A percentile compares a stretch with the other conserved stretches of the same genome.
Conservation (phyloP, 108 stramenopile species). For the Fragilaria crotonensis region DNA sequence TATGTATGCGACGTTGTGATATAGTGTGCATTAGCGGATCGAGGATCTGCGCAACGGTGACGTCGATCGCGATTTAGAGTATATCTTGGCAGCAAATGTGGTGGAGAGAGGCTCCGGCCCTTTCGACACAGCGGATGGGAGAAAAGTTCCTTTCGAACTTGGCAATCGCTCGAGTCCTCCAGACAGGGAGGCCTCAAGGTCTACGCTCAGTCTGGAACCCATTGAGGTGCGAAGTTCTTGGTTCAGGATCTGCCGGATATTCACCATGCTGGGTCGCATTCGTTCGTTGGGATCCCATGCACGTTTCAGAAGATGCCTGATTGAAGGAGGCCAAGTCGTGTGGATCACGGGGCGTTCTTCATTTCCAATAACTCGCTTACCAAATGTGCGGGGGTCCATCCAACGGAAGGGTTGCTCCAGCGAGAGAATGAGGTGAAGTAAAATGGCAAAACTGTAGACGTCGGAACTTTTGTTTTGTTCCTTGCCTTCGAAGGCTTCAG, state of each 20-base stretch:
- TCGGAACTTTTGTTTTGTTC: slow-evolving; percentile 52
- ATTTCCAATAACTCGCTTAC: slow-evolving; percentile 23
- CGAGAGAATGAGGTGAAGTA: slow-evolving; percentile 63
- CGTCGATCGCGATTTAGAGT: too few species aligned
- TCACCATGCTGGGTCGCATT: slow-evolving; percentile 1
- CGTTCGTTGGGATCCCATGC: neutral
- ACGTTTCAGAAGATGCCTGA: slow-evolving; percentile 9
- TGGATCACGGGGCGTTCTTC: slow-evolving; percentile 27
- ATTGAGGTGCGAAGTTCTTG: neutral
- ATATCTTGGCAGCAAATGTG: too few species aligned
- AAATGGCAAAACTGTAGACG: slow-evolving; percentile 61
- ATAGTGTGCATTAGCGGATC: too few species aligned
- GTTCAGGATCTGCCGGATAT: neutral
- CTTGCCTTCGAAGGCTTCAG: slow-evolving; percentile 40
- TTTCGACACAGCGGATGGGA: too few species aligned
- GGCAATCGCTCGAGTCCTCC: too few species aligned
- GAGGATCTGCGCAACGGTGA: too few species aligned
- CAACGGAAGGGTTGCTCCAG: slow-evolving; percentile 53
- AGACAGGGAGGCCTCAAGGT: neutral
- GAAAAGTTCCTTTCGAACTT: too few species aligned
- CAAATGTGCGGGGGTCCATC: slow-evolving; percentile 34
- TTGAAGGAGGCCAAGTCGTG: slow-evolving; percentile 18
- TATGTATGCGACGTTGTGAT: too few species aligned
- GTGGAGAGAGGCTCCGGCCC: too few species aligned
- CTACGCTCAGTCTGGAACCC: neutral